phyloP scores from a whole-genome alignment of 257 asterid genomes.

The Haberlea rhodopensis region DNA sequence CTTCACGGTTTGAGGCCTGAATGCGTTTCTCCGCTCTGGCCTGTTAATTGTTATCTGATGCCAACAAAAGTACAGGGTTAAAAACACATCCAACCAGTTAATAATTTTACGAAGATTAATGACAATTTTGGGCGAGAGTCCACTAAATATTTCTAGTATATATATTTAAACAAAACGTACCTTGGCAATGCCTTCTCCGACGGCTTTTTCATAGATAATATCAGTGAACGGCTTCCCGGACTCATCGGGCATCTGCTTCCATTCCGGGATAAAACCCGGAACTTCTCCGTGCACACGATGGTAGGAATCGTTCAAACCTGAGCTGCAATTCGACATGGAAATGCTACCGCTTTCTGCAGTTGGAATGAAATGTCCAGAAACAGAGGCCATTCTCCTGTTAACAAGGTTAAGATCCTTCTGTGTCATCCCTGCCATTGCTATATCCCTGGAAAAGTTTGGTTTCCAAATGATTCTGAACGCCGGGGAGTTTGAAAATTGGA shows the following conservation, averaged over 20 bases:
- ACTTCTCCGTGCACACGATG: slow-evolving; percentile 81
- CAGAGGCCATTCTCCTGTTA: slow-evolving; percentile 54
- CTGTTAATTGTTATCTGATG: slow-evolving; percentile 80
- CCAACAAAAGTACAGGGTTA: background rate
- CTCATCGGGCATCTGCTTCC: slow-evolving; percentile 64
- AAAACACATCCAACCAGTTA: background rate
- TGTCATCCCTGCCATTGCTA: slow-evolving; percentile 44
- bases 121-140: no score
- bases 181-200: slow-evolving; percentile 93
- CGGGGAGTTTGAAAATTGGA: background rate
- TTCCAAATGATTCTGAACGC: background rate
- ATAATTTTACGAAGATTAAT: background rate
- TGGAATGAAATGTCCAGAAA: slow-evolving; percentile 65
- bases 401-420: slow-evolving; percentile 34
- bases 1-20: slow-evolving; percentile 89
- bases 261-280: slow-evolving; percentile 53
- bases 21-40: slow-evolving; percentile 91
- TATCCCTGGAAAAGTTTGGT: background rate
- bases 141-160: background rate
- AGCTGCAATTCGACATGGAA: slow-evolving; percentile 49
- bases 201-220: slow-evolving; percentile 81
- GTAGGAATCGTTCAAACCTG: slow-evolving; percentile 59
- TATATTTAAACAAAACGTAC: slow-evolving; percentile 25
- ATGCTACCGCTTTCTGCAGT: slow-evolving; percentile 23
- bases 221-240: slow-evolving; percentile 67